Percentiles rank a stretch among this genome's conserved stretches.
Evolutionary conservation across 164 flowering plant species (phyloP).

Genomic region (Magnolia sinica): DNA sequence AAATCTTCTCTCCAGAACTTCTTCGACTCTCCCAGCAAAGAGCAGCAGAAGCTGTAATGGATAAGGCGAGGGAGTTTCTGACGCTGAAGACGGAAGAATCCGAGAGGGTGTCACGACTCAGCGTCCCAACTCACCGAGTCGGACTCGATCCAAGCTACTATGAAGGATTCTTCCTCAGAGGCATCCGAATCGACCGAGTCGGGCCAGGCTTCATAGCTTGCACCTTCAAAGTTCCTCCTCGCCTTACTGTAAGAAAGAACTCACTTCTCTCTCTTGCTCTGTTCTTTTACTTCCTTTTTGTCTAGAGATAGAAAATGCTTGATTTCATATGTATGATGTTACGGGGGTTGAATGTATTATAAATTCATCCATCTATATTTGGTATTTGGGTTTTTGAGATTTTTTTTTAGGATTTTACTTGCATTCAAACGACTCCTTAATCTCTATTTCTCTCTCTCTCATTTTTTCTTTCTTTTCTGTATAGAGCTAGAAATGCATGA

Average conservation of each 20-base stretch:
- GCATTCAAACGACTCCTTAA: too few species aligned
- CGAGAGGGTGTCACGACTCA: constrained; percentile 36
- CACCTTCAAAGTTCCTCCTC: constrained; percentile 73
- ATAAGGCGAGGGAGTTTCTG: constrained; percentile 14
- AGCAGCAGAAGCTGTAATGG: constrained; percentile 8
- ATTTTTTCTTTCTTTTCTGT: neutral
- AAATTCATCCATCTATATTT: neutral
- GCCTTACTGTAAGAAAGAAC: constrained; percentile 55
- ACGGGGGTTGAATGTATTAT: neutral
- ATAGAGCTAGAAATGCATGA: neutral
- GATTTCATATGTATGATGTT: neutral
- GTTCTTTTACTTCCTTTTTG: neutral
- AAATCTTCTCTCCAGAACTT: neutral
- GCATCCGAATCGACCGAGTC: constrained; percentile 65
- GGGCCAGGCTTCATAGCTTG: constrained; percentile 58
- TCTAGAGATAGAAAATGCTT: neutral
- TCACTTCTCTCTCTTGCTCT: neutral
- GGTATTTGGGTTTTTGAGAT: neutral
- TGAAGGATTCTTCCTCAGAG: constrained; percentile 47
- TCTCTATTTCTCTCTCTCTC: neutral
- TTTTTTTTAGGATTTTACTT: too few species aligned
- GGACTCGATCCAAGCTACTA: constrained; percentile 45
- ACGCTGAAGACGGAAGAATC: constrained; percentile 32
- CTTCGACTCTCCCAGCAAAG: too few species aligned
- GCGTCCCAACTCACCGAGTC: constrained; percentile 28